Conservation (phyloP, 2,329 filamentous ascomycete species). For the Arthrobotrys musiformis region DNA sequence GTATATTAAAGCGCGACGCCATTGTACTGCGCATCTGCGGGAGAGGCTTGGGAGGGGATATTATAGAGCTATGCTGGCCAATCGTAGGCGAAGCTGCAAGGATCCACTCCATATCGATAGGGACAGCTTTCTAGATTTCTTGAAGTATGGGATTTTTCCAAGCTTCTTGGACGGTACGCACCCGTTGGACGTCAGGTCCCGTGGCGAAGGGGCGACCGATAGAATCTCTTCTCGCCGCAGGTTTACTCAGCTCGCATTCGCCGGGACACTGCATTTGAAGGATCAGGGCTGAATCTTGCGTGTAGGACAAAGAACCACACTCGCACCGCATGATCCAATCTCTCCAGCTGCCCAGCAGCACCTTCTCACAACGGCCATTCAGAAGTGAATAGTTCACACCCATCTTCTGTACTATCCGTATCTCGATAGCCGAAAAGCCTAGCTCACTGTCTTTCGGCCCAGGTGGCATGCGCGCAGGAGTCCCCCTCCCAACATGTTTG, state of each 20-base stretch:
- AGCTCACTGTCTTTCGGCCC: background rate
- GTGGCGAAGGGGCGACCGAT: constrained; percentile 18
- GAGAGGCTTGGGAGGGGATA: background rate
- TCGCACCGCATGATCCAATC: constrained; percentile 19
- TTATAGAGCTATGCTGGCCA: constrained; percentile 18
- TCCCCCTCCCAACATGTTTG: background rate
- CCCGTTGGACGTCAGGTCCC: background rate
- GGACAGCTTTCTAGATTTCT: background rate
- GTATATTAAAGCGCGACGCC: background rate
- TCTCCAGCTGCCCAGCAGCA: background rate
- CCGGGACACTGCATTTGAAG: background rate
- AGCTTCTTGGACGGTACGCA: background rate
- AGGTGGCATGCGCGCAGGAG: background rate
- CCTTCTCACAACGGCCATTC: constrained; percentile 38
- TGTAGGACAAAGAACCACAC: background rate
- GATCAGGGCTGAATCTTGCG: constrained; percentile 1
- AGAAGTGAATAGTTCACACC: background rate
- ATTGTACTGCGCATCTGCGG: background rate
- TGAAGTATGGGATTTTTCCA: constrained; percentile 1
- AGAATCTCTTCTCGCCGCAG: background rate
- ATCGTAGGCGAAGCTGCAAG: constrained; percentile 21
- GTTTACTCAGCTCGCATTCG: constrained; percentile 9
- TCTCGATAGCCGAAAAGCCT: constrained; percentile 16
- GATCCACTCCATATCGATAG: constrained; percentile 32
- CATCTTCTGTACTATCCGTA: background rate